phyloP scores from a whole-genome alignment of 345 rosid species.

The Acer campestre region DNA sequence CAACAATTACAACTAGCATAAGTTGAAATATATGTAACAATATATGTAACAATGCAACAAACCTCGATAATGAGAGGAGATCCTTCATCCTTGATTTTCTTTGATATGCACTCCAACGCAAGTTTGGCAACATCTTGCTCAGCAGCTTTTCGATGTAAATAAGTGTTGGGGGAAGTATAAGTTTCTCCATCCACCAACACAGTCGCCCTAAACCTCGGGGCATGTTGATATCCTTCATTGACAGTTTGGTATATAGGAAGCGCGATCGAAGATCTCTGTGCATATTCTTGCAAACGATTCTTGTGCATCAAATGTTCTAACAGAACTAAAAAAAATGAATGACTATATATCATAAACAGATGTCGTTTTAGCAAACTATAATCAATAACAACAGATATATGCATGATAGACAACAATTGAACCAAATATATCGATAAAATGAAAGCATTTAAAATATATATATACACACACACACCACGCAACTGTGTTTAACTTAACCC shows the following conservation, averaged over 20 bases:
- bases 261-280: conserved; percentile 39
- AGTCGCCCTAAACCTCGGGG: conserved; percentile 38
- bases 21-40: neutral
- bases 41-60: neutral
- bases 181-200: conserved; percentile 37
- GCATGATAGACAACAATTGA: neutral
- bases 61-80: conserved; percentile 37
- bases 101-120: conserved; percentile 35
- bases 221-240: conserved; percentile 37
- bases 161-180: conserved; percentile 37
- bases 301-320: conserved; percentile 25
- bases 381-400: neutral
- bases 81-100: conserved; percentile 37
- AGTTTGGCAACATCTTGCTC: conserved; percentile 51
- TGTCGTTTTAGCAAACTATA: too few species aligned
- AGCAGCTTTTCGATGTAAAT: conserved; percentile 38
- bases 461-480: too few species aligned
- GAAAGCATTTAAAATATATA: too few species aligned
- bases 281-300: conserved; percentile 40
- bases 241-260: conserved; percentile 30
- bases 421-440: neutral
- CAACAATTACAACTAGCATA: neutral
- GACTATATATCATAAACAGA: neutral
- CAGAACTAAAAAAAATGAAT: neutral
- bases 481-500: too few species aligned